Percentiles rank a stretch among this genome's conserved stretches.
Conservation (phyloP, 345 rosid species). For the Pistacia integerrima region DNA sequence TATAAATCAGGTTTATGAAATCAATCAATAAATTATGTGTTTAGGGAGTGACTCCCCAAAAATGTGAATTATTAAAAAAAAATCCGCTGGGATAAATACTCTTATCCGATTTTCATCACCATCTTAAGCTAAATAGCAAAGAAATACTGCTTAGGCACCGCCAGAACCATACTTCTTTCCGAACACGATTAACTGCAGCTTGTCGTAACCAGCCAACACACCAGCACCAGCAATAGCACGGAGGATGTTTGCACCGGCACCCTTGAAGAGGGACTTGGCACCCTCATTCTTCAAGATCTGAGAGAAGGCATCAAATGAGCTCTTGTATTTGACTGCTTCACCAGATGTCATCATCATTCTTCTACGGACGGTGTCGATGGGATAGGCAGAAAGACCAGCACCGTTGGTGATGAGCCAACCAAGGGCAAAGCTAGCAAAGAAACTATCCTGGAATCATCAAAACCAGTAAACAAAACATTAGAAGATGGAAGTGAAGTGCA, state of each 20-base stretch:
- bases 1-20: constrained; percentile 12
- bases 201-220: constrained; percentile 90
- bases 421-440: constrained; percentile 81
- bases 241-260: constrained; percentile 93
- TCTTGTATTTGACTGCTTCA: constrained; percentile 87
- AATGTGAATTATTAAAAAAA: constrained; percentile 42
- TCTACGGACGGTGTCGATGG: constrained; percentile 89
- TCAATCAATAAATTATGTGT: constrained; percentile 22
- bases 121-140: constrained; percentile 40
- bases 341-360: constrained; percentile 99
- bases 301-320: constrained; percentile 68
- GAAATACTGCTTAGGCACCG: constrained; percentile 40
- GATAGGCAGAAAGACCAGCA: constrained; percentile 89
- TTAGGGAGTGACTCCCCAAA: constrained; percentile 30
- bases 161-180: constrained; percentile 93
- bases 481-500: neutral
- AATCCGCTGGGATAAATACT: constrained; percentile 35
- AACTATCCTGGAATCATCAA: constrained; percentile 65
- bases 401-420: constrained; percentile 93
- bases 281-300: constrained; percentile 87
- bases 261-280: constrained; percentile 79
- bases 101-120: constrained; percentile 55
- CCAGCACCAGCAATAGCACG: constrained; percentile 95
- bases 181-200: constrained; percentile 74
- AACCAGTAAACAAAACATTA: constrained; percentile 6